Conservation (phyloP, 768 basidiomycete species). For the Mycena chlorophos region DNA sequence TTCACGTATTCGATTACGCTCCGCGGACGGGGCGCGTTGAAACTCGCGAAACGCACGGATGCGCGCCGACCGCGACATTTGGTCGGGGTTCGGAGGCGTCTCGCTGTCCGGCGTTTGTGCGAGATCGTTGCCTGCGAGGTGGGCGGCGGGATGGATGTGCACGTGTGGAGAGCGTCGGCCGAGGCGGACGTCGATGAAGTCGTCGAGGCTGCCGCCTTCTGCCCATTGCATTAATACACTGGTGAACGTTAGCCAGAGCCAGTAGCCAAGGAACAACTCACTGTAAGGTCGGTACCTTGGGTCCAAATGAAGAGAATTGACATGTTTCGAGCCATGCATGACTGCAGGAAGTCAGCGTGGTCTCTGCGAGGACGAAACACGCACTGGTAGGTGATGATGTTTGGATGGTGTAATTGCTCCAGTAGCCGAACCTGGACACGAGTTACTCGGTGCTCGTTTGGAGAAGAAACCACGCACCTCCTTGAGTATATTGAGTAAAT, state of each 20-base stretch:
- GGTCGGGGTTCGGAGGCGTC: conserved; percentile 29
- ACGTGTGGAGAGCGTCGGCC: conserved; percentile 59
- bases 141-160: conserved; percentile 39
- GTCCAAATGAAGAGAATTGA: conserved; percentile 87
- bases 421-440: conserved; percentile 71
- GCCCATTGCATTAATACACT: conserved; percentile 95
- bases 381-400: conserved; percentile 90
- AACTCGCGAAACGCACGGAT: conserved; percentile 75
- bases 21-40: conserved; percentile 63
- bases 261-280: conserved; percentile 26
- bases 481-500: conserved; percentile 77
- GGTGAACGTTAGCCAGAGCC: neutral
- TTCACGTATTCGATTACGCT: conserved; percentile 58
- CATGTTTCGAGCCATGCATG: conserved; percentile 90
- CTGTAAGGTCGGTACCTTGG: conserved; percentile 86
- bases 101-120: conserved; percentile 19
- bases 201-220: conserved; percentile 84
- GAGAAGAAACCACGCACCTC: conserved; percentile 46
- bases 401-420: conserved; percentile 84
- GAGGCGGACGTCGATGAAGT: conserved; percentile 78
- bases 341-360: conserved; percentile 28
- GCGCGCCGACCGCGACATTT: conserved; percentile 63
- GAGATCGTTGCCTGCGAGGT: conserved; percentile 14
- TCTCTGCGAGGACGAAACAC: conserved; percentile 8
- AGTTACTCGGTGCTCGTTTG: neutral